Base-by-base conservation (phyloP, 768 basidiomycete species). In the Grammothele lineata region DNA sequence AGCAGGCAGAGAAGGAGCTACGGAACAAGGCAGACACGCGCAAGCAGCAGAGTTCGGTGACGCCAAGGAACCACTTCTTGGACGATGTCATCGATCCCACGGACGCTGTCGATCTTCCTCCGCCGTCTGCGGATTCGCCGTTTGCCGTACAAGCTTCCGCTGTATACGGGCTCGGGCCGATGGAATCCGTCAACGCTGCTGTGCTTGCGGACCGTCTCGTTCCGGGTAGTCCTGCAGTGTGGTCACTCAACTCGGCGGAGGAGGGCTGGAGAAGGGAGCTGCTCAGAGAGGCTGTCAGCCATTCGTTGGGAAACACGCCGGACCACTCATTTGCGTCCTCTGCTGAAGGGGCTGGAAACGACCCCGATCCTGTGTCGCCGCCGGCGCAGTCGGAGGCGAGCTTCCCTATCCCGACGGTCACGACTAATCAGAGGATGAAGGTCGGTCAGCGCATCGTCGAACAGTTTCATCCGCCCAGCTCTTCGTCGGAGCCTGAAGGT, bases 11-110 rank as follows among this genome's bases (percentile, higher is more conserved):
- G 57, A 75, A 80, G 50, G 85, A 88, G 45, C 69, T 89, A 60
- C 83, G 83, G 56, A 60, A 70, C 25, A 77, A 78, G 19, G 75
- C 71, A 17, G 69, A 70, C 26, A 65, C 70, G 44, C 64, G 70
- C 42, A 79, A 79, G 48, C 69, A 74, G 48, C 72, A 67, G 50
- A 66, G 63, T 37, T 42, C 60, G 24, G 65, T 70, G n/a, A 70
- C 73, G 49, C 66, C 65, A 43, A 62, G 58, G 35, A 67, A 65
- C 50, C 57, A 63, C 43, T 54, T 60, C n/a, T 63, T 74, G 52
- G 75, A 80, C 59, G 70, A 81, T 56, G 73, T 86, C 44, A 81
- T 91, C 56, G 89, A 92, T 65, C 89, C 89, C 10, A 92, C 89
- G 21, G 90, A 91, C 57, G 77, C 76, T 21, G 88, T 92, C 27